phyloP scores from a whole-genome alignment of 352 stramenopile genomes.

The Pythium guiyangense region DNA sequence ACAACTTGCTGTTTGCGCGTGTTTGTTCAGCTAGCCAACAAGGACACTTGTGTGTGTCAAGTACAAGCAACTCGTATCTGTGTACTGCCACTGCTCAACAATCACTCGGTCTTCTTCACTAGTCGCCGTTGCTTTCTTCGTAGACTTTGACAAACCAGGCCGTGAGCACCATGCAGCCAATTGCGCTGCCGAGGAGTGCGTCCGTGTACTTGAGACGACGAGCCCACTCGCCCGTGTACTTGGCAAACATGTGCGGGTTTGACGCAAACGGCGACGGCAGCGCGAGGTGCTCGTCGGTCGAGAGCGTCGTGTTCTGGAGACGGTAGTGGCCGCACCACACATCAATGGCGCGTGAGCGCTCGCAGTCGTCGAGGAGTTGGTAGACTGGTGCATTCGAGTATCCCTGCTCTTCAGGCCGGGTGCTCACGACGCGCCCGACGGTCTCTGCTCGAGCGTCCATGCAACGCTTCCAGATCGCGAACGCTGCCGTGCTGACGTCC shows the following conservation, averaged over 20 bases:
- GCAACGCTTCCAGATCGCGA: neutral
- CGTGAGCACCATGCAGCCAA: too few species aligned
- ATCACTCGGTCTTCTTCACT: too few species aligned
- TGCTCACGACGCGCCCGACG: neutral
- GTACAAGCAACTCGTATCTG: too few species aligned
- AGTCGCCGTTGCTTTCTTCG: too few species aligned
- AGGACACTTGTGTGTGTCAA: too few species aligned
- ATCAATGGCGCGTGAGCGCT: neutral
- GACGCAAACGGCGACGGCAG: neutral
- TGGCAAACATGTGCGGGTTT: neutral
- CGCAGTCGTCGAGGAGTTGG: neutral
- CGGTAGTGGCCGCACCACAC: neutral
- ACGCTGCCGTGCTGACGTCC: neutral
- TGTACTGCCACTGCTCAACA: too few species aligned
- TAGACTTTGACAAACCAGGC: too few species aligned
- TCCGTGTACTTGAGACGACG: too few species aligned
- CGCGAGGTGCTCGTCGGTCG: neutral
- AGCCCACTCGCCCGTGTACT: too few species aligned
- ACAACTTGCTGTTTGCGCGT: too few species aligned
- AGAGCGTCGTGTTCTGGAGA: neutral
- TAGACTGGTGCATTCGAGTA: neutral
- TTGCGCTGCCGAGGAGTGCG: too few species aligned
- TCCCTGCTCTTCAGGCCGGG: neutral
- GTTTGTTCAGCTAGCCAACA: too few species aligned
- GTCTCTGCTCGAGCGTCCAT: neutral